Conservation (phyloP, 108 stramenopile species). For the Nitzschia inconspicua region DNA sequence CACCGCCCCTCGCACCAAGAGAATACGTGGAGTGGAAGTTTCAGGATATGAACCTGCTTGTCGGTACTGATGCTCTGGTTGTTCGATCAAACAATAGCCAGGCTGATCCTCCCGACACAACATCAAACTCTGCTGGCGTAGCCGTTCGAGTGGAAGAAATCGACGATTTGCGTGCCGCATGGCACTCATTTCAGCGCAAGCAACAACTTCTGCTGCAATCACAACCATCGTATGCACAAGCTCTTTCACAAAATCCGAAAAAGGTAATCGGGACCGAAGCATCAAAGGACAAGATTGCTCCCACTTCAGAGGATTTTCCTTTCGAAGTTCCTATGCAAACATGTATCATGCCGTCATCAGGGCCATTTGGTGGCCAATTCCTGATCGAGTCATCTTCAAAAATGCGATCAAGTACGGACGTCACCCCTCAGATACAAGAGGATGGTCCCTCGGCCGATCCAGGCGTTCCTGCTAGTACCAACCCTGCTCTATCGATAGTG, state of each 20-base stretch:
- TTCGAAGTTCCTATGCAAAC: slow-evolving; percentile 55
- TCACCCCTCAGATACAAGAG: slow-evolving; percentile 61
- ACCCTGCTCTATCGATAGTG: slow-evolving; percentile 61
- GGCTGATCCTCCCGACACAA: neutral
- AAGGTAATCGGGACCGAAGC: neutral
- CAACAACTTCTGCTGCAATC: neutral
- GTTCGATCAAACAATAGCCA: slow-evolving; percentile 24
- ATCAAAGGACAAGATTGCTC: neutral
- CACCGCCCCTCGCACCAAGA: slow-evolving; percentile 36
- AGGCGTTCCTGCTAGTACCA: neutral
- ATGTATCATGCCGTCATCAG: slow-evolving; percentile 57
- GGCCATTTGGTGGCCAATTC: slow-evolving; percentile 22
- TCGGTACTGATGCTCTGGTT: slow-evolving; percentile 69
- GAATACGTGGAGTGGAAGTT: slow-evolving; percentile 78
- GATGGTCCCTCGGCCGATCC: slow-evolving; percentile 80
- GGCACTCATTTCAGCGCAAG: slow-evolving; percentile 19
- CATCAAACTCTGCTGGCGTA: slow-evolving; percentile 11
- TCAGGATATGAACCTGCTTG: slow-evolving; percentile 65
- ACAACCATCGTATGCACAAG: slow-evolving; percentile 29
- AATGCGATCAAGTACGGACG: neutral
- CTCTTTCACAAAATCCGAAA: slow-evolving; percentile 11
- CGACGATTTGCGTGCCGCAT: slow-evolving; percentile 29
- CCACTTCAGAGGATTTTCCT: neutral
- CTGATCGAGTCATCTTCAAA: neutral
- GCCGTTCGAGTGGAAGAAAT: slow-evolving; percentile 62